A percentile compares a stretch with the other conserved stretches of the same genome.
Evolutionary conservation across 176 grass and related monocot genomes (phyloP).

Genomic region (Avena eriantha): DNA sequence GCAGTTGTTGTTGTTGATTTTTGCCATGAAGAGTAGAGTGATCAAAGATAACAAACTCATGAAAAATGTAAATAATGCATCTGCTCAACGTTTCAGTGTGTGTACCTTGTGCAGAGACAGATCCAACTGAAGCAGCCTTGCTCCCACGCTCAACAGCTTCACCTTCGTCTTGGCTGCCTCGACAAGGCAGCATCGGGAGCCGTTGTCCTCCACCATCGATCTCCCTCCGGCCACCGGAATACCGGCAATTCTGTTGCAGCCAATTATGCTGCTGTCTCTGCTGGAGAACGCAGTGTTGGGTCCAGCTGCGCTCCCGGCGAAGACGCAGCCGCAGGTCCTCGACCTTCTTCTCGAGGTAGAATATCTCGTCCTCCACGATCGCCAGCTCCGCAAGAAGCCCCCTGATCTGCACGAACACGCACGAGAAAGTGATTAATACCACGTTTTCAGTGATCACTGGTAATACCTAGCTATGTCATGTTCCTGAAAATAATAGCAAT

Average conservation of each 20-base stretch:
- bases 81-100: background rate
- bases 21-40: background rate
- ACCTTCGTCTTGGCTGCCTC: slow-evolving; percentile 17
- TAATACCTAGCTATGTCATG: no score
- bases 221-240: slow-evolving; percentile 50
- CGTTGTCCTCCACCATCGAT: slow-evolving; percentile 42
- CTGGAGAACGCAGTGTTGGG: slow-evolving; percentile 53
- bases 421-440: background rate
- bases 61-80: background rate
- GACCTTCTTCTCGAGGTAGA: slow-evolving; percentile 78
- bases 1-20: background rate
- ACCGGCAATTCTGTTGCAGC: background rate
- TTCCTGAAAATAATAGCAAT: no score
- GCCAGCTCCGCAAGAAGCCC: slow-evolving; percentile 75
- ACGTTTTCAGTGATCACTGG: background rate
- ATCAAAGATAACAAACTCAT: background rate
- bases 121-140: slow-evolving; percentile 54
- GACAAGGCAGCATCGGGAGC: slow-evolving; percentile 41
- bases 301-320: slow-evolving; percentile 61
- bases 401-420: slow-evolving; percentile 49
- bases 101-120: slow-evolving; percentile 46
- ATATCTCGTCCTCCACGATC: slow-evolving; percentile 90
- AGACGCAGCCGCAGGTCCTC: slow-evolving; percentile 70
- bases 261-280: slow-evolving; percentile 36
- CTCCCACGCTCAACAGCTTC: slow-evolving; percentile 44